These are phyloP conservation scores for Daldinia childiae DNA, from an alignment of 495 filamentous ascomycete genomes.

Conservation along the genomic window DNA sequence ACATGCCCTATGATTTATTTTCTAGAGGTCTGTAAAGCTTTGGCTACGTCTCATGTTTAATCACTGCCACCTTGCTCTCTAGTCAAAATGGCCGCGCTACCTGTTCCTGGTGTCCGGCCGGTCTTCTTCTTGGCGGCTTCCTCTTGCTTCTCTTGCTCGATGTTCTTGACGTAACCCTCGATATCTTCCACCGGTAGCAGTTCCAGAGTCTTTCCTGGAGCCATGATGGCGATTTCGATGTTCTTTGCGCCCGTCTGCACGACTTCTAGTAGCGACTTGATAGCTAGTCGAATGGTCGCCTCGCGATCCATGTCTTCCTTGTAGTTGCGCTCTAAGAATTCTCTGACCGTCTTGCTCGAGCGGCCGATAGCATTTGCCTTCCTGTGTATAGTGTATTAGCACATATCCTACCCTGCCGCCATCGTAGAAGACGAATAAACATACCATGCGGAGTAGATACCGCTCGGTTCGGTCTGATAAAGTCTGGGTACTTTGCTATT, in stretches of 20 bases:
- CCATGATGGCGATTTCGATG: slow-evolving; percentile 99
- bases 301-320: slow-evolving; percentile 96
- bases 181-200: slow-evolving; percentile 96
- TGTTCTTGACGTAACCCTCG: slow-evolving; percentile 95
- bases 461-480: slow-evolving; percentile 97
- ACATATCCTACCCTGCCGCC: neutral
- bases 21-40: slow-evolving; percentile 11
- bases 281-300: slow-evolving; percentile 94
- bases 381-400: slow-evolving; percentile 66
- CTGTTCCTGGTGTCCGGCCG: slow-evolving; percentile 77
- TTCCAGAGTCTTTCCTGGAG: slow-evolving; percentile 89
- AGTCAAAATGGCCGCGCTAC: slow-evolving; percentile 81
- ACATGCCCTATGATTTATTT: slow-evolving; percentile 12
- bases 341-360: slow-evolving; percentile 97
- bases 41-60: slow-evolving; percentile 19
- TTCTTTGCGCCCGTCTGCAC: slow-evolving; percentile 99
- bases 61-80: slow-evolving; percentile 61
- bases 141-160: slow-evolving; percentile 98
- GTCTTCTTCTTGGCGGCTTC: slow-evolving; percentile 97
- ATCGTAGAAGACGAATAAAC: slow-evolving; percentile 24
- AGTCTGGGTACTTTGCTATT: slow-evolving; percentile 84
- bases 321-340: slow-evolving; percentile 98
- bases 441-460: slow-evolving; percentile 98
- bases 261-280: slow-evolving; percentile 97
- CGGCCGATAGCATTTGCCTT: slow-evolving; percentile 99